Evolutionary conservation across 768 basidiomycete genomes (phyloP), one percentile per base, ranked within the genome.

Genomic region (Gloeopeniophorella convolvens): DNA sequence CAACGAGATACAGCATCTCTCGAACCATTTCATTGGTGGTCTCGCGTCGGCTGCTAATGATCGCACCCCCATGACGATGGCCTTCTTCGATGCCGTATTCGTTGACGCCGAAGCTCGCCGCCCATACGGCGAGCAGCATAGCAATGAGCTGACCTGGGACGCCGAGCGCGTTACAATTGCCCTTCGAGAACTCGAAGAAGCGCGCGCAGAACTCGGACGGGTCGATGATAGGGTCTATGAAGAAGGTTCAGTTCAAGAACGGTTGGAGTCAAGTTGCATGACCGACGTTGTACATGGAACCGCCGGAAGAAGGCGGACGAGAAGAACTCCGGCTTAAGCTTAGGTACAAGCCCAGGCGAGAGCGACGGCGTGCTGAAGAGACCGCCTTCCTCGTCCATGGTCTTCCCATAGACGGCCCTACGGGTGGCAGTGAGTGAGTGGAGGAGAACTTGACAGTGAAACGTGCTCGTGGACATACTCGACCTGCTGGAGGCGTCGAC

Each of bases 81-180:
- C n/a, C n/a, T 35, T 67, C 69, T 35, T 83, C 79, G 13, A 75
- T 61, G 31, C 91, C 93, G 35, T 72, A 75, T 59, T 91, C 88
- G 63, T 94, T 79, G 39, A 95, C 70, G 33, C 93, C 94, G 64
- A 89, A 93, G 32, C 89, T 90, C 4, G 83, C 78, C 0, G 90
- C 93, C 91, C 91, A 96, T 18, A 85, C 80, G 36, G 88, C 88
- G 18, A 95, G 73, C 26, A 89, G 67, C 74, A 88, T 85, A 16
- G 82, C 75, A 33, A 96, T 74, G 48, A 95, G 76, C 34, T 78
- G 77, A 11, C 84, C 91, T 57, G 89, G 83, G 41, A 77, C 72
- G n/a, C 79, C 76, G 10, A 95, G 76, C 13, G 76, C 66, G 15
- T 77, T 73, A 4, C 74, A 69, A 24, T 63, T 63, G 0, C 83